phyloP scores from a whole-genome alignment of 345 rosid genomes.

The Eucalyptus fibrosa region DNA sequence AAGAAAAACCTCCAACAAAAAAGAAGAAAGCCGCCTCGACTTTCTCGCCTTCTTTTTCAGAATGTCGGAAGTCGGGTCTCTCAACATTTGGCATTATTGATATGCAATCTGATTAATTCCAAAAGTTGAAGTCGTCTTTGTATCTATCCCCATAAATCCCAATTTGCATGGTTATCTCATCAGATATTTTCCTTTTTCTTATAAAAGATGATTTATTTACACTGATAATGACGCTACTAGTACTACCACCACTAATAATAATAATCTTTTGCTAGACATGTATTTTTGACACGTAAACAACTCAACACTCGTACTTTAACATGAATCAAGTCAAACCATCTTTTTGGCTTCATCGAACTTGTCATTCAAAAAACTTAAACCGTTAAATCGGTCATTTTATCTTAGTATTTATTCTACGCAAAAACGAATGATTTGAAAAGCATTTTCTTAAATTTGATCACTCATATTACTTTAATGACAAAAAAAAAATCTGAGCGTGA shows the following conservation, averaged over 20 bases:
- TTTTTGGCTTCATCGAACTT: no score
- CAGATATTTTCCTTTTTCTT: background rate
- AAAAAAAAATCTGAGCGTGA: rapidly evolving
- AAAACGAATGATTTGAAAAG: rapidly evolving
- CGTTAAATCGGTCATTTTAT: no score
- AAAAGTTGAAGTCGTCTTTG: background rate
- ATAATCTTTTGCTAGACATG: background rate
- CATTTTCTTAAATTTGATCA: rapidly evolving
- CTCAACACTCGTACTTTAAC: background rate
- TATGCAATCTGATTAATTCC: background rate
- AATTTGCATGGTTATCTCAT: background rate
- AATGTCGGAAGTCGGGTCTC: background rate
- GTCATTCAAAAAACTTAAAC: no score
- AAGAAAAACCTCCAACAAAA: background rate
- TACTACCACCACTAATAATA: background rate
- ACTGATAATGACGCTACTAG: background rate
- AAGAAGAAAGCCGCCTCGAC: background rate
- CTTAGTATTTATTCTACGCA: rapidly evolving
- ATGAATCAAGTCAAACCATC: background rate
- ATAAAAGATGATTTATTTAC: background rate
- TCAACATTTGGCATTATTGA: background rate
- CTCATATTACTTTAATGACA: no score
- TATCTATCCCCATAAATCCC: background rate
- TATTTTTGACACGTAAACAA: background rate
- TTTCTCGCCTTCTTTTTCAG: background rate